Base-by-base conservation (phyloP, 805 yeast genomes). In the Starmerella floricola region DNA sequence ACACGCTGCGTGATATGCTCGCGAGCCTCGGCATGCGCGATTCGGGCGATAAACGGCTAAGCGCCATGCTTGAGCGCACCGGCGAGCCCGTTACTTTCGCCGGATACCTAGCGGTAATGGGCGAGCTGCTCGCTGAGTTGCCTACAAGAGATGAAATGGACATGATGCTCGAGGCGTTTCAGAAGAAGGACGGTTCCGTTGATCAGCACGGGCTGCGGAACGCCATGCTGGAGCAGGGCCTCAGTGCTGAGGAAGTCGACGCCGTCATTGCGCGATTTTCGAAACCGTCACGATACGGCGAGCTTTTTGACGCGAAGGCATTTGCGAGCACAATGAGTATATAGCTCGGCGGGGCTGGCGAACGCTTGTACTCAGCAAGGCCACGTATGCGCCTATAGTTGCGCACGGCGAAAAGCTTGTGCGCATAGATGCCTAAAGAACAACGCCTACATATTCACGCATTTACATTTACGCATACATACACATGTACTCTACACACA, bases 41-140 rank as follows among this genome's bases (percentile, higher is more conserved):
- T 23, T 21, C 33, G 16, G 42, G 41, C 18, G 49, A 42, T 20
- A 30, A 26, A 31, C 39, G 27, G 23, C 41, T 53, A 11, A 46
- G 50, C 17, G 42, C 43, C n/a, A 52, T 54, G 58, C 40, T 54
- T 18, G 50, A 34, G 17, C 45, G 50, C 11, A 40, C 55, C 2
- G 57, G 57, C n/a, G 56, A 48, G 30, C 54, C 52, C 13, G 42
- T 48, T 17, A 46, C 52, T 13, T 54, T 52, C 27, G 55, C 55
- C 4, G 44, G 45, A 12, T 54, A 53, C 44, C 45, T 54, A 13
- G 47, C 53, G 1, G 48, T 49, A 12, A 51, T 54, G 55, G 49
- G 56, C 19, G 54, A 45, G 33, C 38, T 48, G 15, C 36, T 53
- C 28, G 43, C 43, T 18, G 50, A 42, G 12, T 37, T 54, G 12